Base-by-base conservation (phyloP, 139 green algal species). In the Deuterostichococcus epilithicus region DNA sequence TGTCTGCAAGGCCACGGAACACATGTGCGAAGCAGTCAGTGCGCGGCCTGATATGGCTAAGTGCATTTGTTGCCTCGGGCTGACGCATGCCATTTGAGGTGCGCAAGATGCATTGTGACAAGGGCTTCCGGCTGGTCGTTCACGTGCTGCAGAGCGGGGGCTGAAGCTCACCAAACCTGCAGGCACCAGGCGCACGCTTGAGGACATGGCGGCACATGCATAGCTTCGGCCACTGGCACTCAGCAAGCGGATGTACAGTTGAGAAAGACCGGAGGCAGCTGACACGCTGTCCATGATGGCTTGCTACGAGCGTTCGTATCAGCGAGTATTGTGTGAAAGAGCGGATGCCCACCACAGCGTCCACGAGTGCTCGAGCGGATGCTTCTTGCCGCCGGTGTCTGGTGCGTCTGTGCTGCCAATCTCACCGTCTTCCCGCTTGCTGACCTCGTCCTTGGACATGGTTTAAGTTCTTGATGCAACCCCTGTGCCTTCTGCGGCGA, bases 351-450 rank as follows among this genome's bases (percentile, higher is more conserved):
- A 97, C 92, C 92, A 97, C 37, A 97, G 82, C 20, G 86, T 89
- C 92, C 92, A 97, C 0, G 44, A 38, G 42, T 91, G 78, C 75
- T 95, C 90, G 68, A 96, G 82, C 2, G 84, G 82, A 63, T 96
- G 91, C 77, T 93, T 91, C 75, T 87, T 81, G 33, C 52, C 52
- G 52, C 52, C 52, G 26, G 52, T 63, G 52, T 63, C 52, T 30
- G 52, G 52, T n/a, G 52, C 52, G 20, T 63, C 52, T 63, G 52
- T 63, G 52, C 52, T 63, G 52, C 18, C 52, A 28, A 63, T 63
- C 52, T 63, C 52, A 30, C 52, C 52, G 18, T 63, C 52, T 63
- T 63, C 52, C 18, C 28, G 26, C 13, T 13, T 13, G 3, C 28
- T 63, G 52, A 13, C 18, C 10, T 63, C 42, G 42, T 52, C 42